These are phyloP conservation scores for Cytospora piceae DNA, from an alignment of 2,329 filamentous ascomycete species.

Conservation along the genomic window DNA sequence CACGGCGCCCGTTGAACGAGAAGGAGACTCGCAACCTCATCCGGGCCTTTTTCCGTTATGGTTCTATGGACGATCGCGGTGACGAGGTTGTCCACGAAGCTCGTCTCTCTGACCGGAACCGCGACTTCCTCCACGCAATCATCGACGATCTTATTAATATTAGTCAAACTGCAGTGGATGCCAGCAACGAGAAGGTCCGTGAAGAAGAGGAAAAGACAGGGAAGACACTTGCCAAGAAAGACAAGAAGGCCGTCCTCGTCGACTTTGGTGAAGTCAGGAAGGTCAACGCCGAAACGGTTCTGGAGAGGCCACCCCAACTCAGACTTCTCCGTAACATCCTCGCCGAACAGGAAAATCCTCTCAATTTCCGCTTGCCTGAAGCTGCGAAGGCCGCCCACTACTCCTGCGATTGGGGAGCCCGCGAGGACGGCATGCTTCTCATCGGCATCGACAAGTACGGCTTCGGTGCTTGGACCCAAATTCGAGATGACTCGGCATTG, in stretches of 20 bases:
- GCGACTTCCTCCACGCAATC: constrained; percentile 75
- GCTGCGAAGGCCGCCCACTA: constrained; percentile 93
- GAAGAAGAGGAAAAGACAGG: constrained; percentile 81
- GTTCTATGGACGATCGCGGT: constrained; percentile 83
- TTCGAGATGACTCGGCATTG: constrained; percentile 88
- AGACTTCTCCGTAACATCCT: constrained; percentile 79
- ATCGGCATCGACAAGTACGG: constrained; percentile 92
- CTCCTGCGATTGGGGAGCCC: constrained; percentile 86
- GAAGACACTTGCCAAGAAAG: constrained; percentile 90
- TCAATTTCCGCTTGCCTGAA: constrained; percentile 83
- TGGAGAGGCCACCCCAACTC: constrained; percentile 89
- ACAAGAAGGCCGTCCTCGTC: constrained; percentile 95
- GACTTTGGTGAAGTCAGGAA: constrained; percentile 93
- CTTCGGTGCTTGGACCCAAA: constrained; percentile 93
- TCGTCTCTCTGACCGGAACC: constrained; percentile 79
- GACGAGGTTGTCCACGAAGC: constrained; percentile 89
- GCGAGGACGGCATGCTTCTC: constrained; percentile 96
- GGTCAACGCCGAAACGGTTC: constrained; percentile 91
- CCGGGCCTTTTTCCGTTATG: constrained; percentile 87
- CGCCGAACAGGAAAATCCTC: constrained; percentile 67
- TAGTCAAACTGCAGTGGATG: constrained; percentile 62
- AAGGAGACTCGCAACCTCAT: constrained; percentile 94
- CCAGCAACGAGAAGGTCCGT: constrained; percentile 72
- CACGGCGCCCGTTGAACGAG: constrained; percentile 85
- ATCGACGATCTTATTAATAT: constrained; percentile 72